Percentiles rank a stretch among this genome's conserved stretches.
Evolutionary conservation across 257 asterid genomes (phyloP).

Genomic region (Lithospermum erythrorhizon): DNA sequence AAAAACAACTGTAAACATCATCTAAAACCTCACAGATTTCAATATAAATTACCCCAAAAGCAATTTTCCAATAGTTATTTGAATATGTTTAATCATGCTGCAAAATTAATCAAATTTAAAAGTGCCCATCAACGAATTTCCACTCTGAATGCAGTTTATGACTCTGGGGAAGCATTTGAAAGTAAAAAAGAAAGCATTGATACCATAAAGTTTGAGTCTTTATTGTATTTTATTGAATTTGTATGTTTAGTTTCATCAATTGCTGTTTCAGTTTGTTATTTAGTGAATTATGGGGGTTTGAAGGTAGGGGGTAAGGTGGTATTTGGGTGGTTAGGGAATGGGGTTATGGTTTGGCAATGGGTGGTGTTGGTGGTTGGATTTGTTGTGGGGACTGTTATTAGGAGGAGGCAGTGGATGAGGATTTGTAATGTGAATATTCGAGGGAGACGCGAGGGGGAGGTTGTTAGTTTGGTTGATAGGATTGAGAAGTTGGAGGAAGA

Average conservation of each 20-base stretch:
- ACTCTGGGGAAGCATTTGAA: neutral
- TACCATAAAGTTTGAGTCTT: conserved; percentile 34
- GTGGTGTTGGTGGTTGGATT: conserved; percentile 47
- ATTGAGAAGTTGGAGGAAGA: conserved; percentile 80
- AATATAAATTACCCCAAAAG: neutral
- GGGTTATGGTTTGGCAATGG: conserved; percentile 52
- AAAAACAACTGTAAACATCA: neutral
- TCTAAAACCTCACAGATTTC: neutral
- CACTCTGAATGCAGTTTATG: neutral
- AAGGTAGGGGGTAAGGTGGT: conserved; percentile 25
- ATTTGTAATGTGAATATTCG: conserved; percentile 37
- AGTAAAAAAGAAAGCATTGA: neutral
- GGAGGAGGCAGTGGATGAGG: conserved; percentile 85
- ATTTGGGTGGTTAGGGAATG: conserved; percentile 34
- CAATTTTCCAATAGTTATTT: neutral
- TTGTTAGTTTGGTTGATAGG: conserved; percentile 50
- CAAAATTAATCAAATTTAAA: neutral
- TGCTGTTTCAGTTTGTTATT: conserved; percentile 31
- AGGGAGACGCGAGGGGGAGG: conserved; percentile 18
- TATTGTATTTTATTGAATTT: conserved; percentile 55
- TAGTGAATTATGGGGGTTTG: conserved; percentile 19
- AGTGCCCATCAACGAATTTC: neutral
- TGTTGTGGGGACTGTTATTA: conserved; percentile 53
- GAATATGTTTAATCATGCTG: neutral
- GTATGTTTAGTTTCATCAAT: conserved; percentile 57